Conservation (phyloP, 2,329 filamentous ascomycete genomes). For the Calycina herbarum region DNA sequence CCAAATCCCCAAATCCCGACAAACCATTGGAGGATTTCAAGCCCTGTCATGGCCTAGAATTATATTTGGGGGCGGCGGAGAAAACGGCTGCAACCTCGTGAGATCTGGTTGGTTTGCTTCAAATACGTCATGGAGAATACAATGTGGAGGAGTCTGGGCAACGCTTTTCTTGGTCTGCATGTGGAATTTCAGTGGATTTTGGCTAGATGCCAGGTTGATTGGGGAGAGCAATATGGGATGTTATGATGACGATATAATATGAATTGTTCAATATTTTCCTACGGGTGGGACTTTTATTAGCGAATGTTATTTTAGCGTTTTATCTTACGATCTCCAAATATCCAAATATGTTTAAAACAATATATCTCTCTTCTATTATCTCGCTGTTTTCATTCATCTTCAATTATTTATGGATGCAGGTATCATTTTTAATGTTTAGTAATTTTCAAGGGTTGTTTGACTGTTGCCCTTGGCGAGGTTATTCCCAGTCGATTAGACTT, state of each 20-base stretch:
- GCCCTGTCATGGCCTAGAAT: neutral
- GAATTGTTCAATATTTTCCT: neutral
- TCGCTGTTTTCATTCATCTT: neutral
- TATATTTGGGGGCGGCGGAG: neutral
- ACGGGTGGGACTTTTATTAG: neutral
- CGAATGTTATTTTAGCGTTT: neutral
- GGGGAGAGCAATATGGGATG: neutral
- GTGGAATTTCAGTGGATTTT: neutral
- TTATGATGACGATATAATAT: neutral
- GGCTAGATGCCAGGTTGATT: neutral
- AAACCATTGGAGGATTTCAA: neutral
- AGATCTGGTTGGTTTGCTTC: neutral
- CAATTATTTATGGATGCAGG: neutral
- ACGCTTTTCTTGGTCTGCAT: neutral
- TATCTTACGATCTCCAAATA: neutral
- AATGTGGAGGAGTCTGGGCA: neutral
- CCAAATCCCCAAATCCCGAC: neutral
- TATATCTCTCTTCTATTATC: neutral
- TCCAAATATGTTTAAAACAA: neutral
- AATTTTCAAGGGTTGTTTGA: neutral
- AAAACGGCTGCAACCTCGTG: neutral
- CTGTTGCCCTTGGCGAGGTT: too few relatives aligned
- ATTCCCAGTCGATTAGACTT: too few relatives aligned
- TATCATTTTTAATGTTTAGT: neutral
- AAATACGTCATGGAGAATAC: neutral